Conservation (phyloP, 768 basidiomycete species). For the Phlebiopsis gigantea region DNA sequence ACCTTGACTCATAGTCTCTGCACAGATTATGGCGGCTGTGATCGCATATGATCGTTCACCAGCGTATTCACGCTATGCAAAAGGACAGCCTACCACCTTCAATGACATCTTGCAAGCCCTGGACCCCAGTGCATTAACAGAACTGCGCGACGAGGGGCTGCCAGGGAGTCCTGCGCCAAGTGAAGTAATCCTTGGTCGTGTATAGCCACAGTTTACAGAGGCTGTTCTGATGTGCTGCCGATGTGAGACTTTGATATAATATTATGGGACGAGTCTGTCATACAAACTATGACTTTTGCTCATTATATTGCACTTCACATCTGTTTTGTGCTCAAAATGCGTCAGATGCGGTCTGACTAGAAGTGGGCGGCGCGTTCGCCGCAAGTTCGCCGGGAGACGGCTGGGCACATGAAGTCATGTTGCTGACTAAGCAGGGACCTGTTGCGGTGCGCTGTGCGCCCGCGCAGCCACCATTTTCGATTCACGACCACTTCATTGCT, state of each 20-base stretch:
- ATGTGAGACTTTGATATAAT: neutral
- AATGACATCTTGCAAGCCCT: conserved; percentile 17
- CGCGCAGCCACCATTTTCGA: conserved; percentile 1
- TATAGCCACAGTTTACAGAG: neutral
- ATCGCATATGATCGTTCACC: conserved; percentile 53
- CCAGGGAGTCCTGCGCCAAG: neutral
- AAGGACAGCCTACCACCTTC: conserved; percentile 36
- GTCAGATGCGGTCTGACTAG: neutral
- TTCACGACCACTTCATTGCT: neutral
- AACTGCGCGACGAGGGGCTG: conserved; percentile 3
- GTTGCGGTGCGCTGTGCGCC: conserved; percentile 1
- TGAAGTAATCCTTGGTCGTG: conserved; percentile 5
- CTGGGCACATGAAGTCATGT: neutral
- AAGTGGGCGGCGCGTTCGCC: too few species aligned
- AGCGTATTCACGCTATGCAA: conserved; percentile 53
- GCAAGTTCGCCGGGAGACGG: neutral
- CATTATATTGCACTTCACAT: too few species aligned
- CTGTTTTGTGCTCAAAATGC: neutral
- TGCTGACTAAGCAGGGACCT: conserved; percentile 11
- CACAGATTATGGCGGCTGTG: conserved; percentile 60
- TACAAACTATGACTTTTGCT: too few species aligned
- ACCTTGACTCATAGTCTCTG: neutral
- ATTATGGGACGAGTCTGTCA: too few species aligned
- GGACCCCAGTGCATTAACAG: conserved; percentile 8
- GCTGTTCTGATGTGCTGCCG: neutral